phyloP scores from a whole-genome alignment of 1,284 basidiomycete genomes.

The Paramarasmius palmivorus region DNA sequence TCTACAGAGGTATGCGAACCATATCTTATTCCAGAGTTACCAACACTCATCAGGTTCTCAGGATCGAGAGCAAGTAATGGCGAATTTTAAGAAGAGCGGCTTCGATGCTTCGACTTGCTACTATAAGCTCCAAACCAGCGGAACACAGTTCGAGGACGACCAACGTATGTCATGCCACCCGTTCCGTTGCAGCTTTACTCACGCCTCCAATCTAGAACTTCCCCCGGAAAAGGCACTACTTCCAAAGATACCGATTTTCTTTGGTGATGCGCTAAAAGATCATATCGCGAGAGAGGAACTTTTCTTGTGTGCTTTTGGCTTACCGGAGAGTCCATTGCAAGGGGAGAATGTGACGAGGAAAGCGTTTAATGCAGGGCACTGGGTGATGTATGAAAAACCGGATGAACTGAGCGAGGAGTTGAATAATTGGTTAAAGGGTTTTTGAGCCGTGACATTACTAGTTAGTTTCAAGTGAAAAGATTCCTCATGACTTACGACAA shows the following conservation, averaged over 20 bases:
- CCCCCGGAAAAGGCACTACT: slow-evolving; percentile 11
- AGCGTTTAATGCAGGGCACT: too few relatives aligned
- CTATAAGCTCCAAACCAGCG: slow-evolving; percentile 22
- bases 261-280: slow-evolving; percentile 24
- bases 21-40: neutral
- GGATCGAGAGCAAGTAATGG: slow-evolving; percentile 14
- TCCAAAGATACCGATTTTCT: slow-evolving; percentile 22
- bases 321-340: neutral
- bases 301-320: neutral
- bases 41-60: neutral
- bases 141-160: slow-evolving; percentile 2
- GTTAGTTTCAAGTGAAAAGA: too few relatives aligned
- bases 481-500: too few relatives aligned
- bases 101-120: slow-evolving; percentile 23
- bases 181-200: neutral
- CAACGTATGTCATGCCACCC: neutral
- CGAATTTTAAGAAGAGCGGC: slow-evolving; percentile 19
- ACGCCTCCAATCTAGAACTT: neutral
- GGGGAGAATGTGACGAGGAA: too few relatives aligned
- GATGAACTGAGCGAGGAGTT: too few relatives aligned
- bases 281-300: slow-evolving; percentile 19
- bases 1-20: slow-evolving; percentile 1
- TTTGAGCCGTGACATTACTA: too few relatives aligned
- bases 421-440: too few relatives aligned
- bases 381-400: too few relatives aligned